Conservation (phyloP, 163 green algal species). For the Smithsoniella earleae region DNA sequence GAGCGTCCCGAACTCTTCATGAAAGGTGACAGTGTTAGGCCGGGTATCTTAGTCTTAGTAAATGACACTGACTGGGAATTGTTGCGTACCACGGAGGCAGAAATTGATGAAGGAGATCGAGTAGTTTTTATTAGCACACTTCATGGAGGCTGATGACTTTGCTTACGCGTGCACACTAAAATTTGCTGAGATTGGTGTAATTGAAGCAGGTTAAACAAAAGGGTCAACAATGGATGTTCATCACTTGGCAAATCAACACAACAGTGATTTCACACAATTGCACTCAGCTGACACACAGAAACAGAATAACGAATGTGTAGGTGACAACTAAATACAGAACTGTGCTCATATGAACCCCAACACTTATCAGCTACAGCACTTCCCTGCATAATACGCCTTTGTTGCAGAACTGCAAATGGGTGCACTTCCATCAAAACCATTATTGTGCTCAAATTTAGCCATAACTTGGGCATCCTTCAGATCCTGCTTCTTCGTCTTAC, state of each 20-base stretch:
- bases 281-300: no score
- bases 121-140: constrained; percentile 71
- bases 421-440: constrained; percentile 13
- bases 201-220: no score
- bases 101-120: constrained; percentile 47
- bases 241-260: no score
- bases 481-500: constrained; percentile 3
- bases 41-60: constrained; percentile 85
- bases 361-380: constrained; percentile 21
- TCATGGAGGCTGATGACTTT: constrained; percentile 50
- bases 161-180: no score
- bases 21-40: constrained; percentile 69
- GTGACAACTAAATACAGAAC: no score
- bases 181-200: no score
- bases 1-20: constrained; percentile 82
- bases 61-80: constrained; percentile 95
- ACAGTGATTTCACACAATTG: no score
- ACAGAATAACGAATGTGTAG: no score
- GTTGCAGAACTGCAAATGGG: constrained; percentile 16
- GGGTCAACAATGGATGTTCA: no score
- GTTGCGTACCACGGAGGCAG: constrained; percentile 47
- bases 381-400: constrained; percentile 17
- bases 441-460: constrained; percentile 16
- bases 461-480: constrained; percentile 14
- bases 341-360: no score